phyloP scores from a whole-genome alignment of 164 flowering plant genomes.

The Magnolia sinica region DNA sequence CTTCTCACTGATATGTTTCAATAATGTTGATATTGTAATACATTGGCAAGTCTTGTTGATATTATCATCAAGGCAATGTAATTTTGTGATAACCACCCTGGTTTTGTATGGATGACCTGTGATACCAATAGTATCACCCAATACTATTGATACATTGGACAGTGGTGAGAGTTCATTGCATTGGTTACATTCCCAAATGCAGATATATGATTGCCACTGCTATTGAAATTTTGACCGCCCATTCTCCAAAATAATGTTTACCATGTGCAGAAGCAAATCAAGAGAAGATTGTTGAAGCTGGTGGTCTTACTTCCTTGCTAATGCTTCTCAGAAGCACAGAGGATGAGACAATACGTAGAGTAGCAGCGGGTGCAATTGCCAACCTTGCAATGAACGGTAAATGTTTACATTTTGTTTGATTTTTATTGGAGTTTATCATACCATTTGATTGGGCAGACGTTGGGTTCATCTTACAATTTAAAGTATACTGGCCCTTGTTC shows the following conservation, averaged over 20 bases:
- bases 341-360: slow-evolving; percentile 88
- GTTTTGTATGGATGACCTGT: too few species aligned
- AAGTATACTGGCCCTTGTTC: background rate
- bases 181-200: background rate
- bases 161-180: background rate
- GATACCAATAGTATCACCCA: too few species aligned
- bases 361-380: slow-evolving; percentile 97
- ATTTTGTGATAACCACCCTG: too few species aligned
- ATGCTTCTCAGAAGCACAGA: slow-evolving; percentile 71
- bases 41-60: too few species aligned
- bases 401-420: background rate
- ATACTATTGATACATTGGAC: too few species aligned
- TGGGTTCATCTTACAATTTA: background rate
- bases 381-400: slow-evolving; percentile 98
- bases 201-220: background rate
- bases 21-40: too few species aligned
- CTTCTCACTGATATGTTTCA: too few species aligned
- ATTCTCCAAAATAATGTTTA: background rate
- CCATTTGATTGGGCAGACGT: background rate
- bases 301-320: slow-evolving; percentile 87
- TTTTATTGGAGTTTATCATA: background rate
- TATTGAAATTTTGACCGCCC: background rate
- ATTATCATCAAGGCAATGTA: too few species aligned
- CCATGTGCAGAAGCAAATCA: slow-evolving; percentile 36
- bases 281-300: slow-evolving; percentile 62